These are phyloP conservation scores for Solanum verrucosum DNA, from an alignment of 257 asterid genomes.

Conservation along the genomic window DNA sequence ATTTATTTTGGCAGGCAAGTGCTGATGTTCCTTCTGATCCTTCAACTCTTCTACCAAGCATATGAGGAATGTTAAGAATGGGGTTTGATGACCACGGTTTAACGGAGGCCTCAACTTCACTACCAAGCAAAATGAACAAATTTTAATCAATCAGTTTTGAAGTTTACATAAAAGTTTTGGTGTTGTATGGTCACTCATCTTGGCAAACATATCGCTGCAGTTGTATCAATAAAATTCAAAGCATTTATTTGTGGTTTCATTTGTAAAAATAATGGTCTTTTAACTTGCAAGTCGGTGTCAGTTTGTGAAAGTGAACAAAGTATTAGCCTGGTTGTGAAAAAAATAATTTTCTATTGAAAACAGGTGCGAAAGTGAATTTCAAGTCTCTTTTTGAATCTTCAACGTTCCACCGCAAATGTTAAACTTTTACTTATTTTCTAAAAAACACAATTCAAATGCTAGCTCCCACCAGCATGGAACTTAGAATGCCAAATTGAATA, in stretches of 20 bases:
- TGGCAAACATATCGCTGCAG: background rate
- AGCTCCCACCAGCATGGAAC: background rate
- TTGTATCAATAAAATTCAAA: background rate
- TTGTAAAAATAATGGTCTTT: background rate
- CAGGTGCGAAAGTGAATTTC: background rate
- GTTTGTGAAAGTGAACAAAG: background rate
- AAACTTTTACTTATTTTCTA: background rate
- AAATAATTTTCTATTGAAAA: background rate
- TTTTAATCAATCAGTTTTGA: background rate
- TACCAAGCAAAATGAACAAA: background rate
- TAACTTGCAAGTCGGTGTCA: background rate
- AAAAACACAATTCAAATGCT: background rate
- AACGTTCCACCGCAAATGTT: background rate
- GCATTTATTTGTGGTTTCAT: background rate
- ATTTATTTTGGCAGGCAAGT: constrained; percentile 42
- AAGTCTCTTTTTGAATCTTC: background rate
- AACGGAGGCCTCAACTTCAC: background rate
- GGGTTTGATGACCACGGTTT: background rate
- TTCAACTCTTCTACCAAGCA: constrained; percentile 56
- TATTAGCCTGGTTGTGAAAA: background rate
- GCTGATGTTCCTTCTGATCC: constrained; percentile 48
- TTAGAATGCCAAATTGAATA: background rate
- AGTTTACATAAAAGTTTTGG: background rate
- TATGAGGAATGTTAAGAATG: constrained; percentile 9
- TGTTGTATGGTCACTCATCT: background rate